These are phyloP conservation scores for Calamus simplicifolius DNA, from an alignment of 176 grass and related monocot genomes.

Conservation along the genomic window DNA sequence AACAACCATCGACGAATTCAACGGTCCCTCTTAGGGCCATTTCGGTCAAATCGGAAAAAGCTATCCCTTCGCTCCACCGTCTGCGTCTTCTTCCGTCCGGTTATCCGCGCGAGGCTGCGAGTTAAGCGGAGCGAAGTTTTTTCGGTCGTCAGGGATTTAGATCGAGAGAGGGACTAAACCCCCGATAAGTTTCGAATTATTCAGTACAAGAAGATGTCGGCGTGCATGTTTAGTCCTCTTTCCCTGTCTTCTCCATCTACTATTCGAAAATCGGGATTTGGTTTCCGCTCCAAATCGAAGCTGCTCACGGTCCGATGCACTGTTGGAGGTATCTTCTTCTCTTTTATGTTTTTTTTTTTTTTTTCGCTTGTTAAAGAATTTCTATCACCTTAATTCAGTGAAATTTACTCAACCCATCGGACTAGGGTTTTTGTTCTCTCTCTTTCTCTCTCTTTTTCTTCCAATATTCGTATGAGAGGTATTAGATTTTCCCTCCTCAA, in stretches of 20 bases:
- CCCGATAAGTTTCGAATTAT: too few species aligned
- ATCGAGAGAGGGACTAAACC: too few species aligned
- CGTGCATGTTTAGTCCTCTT: slow-evolving; percentile 55
- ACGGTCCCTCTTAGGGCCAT: too few species aligned
- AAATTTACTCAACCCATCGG: background rate
- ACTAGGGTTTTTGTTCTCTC: background rate
- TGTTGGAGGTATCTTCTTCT: slow-evolving; percentile 47
- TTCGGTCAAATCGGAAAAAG: too few species aligned
- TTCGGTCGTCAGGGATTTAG: too few species aligned
- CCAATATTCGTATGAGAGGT: too few species aligned
- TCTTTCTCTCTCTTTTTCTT: background rate
- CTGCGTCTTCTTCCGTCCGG: too few species aligned
- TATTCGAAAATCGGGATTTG: slow-evolving; percentile 21
- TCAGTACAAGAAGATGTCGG: slow-evolving; percentile 22
- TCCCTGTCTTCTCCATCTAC: slow-evolving; percentile 44
- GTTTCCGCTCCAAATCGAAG: slow-evolving; percentile 21
- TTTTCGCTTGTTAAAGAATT: background rate
- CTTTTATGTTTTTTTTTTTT: background rate
- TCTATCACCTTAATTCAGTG: background rate
- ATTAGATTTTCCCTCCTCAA: too few species aligned
- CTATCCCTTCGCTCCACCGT: too few species aligned
- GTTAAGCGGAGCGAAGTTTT: too few species aligned
- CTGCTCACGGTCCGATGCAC: slow-evolving; percentile 42
- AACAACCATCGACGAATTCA: too few species aligned
- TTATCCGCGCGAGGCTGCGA: too few species aligned